These are phyloP conservation scores for Dactylellina haptotyla DNA, from an alignment of 2,329 filamentous ascomycete genomes.

Conservation along the genomic window DNA sequence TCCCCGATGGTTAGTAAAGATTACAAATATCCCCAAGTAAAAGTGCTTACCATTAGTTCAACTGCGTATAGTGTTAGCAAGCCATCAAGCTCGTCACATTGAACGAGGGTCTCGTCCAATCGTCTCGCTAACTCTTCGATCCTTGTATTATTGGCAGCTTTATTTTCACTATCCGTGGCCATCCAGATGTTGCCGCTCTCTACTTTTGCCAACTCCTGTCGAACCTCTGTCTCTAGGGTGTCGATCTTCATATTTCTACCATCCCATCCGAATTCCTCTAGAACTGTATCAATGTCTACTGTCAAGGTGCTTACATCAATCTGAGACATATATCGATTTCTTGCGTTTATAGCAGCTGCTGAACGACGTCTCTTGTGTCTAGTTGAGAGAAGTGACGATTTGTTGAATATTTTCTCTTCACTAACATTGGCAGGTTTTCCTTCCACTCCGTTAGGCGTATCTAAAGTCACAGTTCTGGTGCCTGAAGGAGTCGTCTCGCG, in stretches of 20 bases:
- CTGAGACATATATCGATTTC: slow-evolving; percentile 55
- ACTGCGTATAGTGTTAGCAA: slow-evolving; percentile 93
- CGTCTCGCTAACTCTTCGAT: slow-evolving; percentile 85
- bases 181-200: slow-evolving; percentile 58
- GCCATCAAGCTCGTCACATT: slow-evolving; percentile 96
- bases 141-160: slow-evolving; percentile 76
- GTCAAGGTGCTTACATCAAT: slow-evolving; percentile 57
- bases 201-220: slow-evolving; percentile 57
- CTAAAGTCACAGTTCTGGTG: slow-evolving; percentile 7
- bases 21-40: slow-evolving; percentile 57
- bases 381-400: slow-evolving; percentile 34
- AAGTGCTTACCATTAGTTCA: slow-evolving; percentile 76
- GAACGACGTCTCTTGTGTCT: slow-evolving; percentile 50
- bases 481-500: slow-evolving; percentile 1
- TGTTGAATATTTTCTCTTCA: slow-evolving; percentile 31
- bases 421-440: not conserved
- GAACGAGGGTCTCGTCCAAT: slow-evolving; percentile 87
- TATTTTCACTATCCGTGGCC: slow-evolving; percentile 61
- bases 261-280: slow-evolving; percentile 59
- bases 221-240: slow-evolving; percentile 56
- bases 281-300: slow-evolving; percentile 57
- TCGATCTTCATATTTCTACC: slow-evolving; percentile 57
- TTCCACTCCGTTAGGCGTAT: slow-evolving; percentile 19
- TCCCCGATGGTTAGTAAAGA: slow-evolving; percentile 52
- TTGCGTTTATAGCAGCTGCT: slow-evolving; percentile 29